Conservation (phyloP, 2,329 filamentous ascomycete genomes). For the Xylaria hypoxylon region DNA sequence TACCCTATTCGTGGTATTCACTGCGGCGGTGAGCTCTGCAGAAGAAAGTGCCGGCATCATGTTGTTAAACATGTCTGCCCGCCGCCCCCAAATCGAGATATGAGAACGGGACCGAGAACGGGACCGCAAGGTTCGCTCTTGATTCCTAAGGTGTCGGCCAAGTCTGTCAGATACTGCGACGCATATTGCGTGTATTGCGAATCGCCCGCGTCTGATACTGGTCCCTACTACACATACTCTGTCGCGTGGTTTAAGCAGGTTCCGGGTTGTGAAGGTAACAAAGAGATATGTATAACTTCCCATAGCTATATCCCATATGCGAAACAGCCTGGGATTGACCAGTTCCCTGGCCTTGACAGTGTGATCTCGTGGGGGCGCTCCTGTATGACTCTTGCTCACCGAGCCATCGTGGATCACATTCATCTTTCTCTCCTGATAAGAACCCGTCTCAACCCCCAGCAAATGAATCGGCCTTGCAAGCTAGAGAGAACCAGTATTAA, state of each 20-base stretch:
- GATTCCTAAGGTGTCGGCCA: neutral
- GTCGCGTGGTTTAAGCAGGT: neutral
- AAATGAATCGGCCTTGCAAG: neutral
- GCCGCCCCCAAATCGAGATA: neutral
- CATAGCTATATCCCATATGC: neutral
- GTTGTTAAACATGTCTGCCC: neutral
- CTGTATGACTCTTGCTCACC: neutral
- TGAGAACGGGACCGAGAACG: no score
- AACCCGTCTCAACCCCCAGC: neutral
- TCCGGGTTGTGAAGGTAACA: neutral
- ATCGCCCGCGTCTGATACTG: conserved; percentile 3
- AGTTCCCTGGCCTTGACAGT: neutral
- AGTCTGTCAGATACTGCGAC: neutral
- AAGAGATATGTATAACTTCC: neutral
- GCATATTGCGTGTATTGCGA: neutral
- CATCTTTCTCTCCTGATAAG: neutral
- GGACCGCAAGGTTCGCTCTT: neutral
- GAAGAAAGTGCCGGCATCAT: conserved; percentile 1
- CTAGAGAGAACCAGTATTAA: neutral
- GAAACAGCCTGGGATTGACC: neutral
- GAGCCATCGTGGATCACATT: neutral
- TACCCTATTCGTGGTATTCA: conserved; percentile 31
- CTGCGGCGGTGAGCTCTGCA: conserved; percentile 20
- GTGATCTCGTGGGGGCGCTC: neutral
- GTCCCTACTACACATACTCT: neutral